Percentiles rank a stretch among this genome's conserved stretches.
These are phyloP conservation scores for Microdochium trichocladiopsis DNA, from an alignment of 2,329 filamentous ascomycete species.

Conservation along the genomic window DNA sequence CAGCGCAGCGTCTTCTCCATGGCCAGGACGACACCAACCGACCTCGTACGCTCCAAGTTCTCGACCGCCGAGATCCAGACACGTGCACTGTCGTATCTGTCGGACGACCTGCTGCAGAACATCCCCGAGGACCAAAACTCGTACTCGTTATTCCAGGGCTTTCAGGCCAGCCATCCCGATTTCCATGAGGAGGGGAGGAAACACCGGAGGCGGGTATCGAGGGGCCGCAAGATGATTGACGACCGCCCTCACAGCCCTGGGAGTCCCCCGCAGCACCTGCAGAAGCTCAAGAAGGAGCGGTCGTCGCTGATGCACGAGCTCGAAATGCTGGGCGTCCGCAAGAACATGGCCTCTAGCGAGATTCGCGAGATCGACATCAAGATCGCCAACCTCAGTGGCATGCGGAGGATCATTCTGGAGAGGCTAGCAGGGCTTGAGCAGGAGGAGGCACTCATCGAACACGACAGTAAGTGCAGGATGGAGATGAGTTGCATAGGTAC, in stretches of 20 bases:
- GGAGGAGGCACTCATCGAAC: conserved; percentile 84
- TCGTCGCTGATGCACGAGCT: conserved; percentile 74
- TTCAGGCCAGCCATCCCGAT: conserved; percentile 80
- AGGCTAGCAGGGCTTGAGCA: conserved; percentile 80
- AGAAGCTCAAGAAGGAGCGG: conserved; percentile 73
- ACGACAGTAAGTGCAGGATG: conserved; percentile 57
- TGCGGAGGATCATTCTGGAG: conserved; percentile 88
- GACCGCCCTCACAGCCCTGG: conserved; percentile 49
- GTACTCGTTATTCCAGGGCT: conserved; percentile 95
- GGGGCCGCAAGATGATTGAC: conserved; percentile 69
- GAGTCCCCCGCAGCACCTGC: conserved; percentile 55
- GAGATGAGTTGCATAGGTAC: not conserved
- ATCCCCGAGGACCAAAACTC: conserved; percentile 80
- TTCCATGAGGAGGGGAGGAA: conserved; percentile 63
- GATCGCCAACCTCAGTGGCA: conserved; percentile 84
- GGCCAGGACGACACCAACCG: conserved; percentile 84
- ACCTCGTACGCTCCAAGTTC: conserved; percentile 85
- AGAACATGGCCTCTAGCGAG: conserved; percentile 96
- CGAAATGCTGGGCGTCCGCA: conserved; percentile 85
- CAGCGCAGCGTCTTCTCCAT: conserved; percentile 90
- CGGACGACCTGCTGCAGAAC: conserved; percentile 83
- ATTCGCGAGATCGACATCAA: conserved; percentile 97
- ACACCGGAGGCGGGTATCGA: conserved; percentile 62
- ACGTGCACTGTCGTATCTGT: conserved; percentile 77
- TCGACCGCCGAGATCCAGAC: conserved; percentile 91